These are phyloP conservation scores for Hypoxylon sp. DNA, from an alignment of 2,329 filamentous ascomycete species.

Conservation along the genomic window DNA sequence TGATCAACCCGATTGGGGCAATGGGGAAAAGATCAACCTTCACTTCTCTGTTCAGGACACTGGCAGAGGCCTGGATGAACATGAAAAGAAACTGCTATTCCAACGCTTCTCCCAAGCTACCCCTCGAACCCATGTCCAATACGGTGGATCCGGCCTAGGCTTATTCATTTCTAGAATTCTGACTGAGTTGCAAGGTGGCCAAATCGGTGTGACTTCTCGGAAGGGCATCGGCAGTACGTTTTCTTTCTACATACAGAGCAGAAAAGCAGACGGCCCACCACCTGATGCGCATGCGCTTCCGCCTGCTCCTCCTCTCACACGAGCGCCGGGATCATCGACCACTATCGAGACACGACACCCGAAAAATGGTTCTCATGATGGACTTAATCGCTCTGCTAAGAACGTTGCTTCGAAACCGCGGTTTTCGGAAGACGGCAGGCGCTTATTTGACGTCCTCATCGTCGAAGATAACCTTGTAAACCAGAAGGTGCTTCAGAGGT, in stretches of 20 bases:
- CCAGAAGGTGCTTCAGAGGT: constrained; percentile 74
- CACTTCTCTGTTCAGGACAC: constrained; percentile 81
- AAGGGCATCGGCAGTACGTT: constrained; percentile 80
- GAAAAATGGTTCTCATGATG: constrained; percentile 37
- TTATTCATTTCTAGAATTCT: constrained; percentile 84
- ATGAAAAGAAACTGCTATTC: constrained; percentile 77
- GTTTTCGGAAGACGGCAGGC: constrained; percentile 52
- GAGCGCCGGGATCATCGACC: constrained; percentile 55
- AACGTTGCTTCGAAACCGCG: constrained; percentile 44
- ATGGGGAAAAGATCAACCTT: constrained; percentile 78
- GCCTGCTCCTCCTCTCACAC: constrained; percentile 49
- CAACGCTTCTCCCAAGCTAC: constrained; percentile 78
- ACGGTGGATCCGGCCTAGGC: constrained; percentile 78
- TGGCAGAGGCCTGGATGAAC: constrained; percentile 74
- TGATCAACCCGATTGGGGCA: constrained; percentile 76
- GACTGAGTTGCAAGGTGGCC: constrained; percentile 82
- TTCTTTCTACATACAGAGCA: constrained; percentile 81
- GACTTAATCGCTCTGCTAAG: constrained; percentile 33
- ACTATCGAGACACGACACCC: constrained; percentile 53
- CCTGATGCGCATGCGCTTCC: constrained; percentile 57
- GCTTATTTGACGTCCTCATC: constrained; percentile 71
- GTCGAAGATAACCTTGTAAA: constrained; percentile 80
- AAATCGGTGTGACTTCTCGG: constrained; percentile 79
- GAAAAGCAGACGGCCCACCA: constrained; percentile 65
- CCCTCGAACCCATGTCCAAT: constrained; percentile 79